phyloP scores from a whole-genome alignment of 306 rosid species.

The Comarum palustre region DNA sequence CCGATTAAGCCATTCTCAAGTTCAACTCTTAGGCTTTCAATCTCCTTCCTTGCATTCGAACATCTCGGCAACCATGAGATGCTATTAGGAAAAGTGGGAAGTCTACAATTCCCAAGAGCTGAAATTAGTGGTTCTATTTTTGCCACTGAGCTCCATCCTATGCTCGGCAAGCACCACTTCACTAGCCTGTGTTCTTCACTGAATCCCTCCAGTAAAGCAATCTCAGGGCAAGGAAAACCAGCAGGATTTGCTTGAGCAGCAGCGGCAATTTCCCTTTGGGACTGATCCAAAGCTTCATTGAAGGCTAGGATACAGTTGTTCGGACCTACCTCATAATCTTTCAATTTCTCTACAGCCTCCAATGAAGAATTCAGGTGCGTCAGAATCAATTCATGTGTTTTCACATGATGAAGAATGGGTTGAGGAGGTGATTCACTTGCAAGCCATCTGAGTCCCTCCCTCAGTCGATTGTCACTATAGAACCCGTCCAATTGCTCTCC shows the following conservation, averaged over 20 bases:
- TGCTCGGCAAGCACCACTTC: conserved; percentile 44
- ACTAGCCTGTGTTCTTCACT: conserved; percentile 40
- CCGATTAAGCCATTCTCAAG: conserved; percentile 61
- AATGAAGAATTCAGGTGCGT: conserved; percentile 53
- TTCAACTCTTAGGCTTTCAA: conserved; percentile 45
- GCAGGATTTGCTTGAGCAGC: conserved; percentile 56
- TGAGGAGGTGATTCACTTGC: conserved; percentile 77
- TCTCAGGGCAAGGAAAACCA: conserved; percentile 87
- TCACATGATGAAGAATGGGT: conserved; percentile 46
- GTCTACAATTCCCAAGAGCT: conserved; percentile 58
- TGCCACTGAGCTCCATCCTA: conserved; percentile 71
- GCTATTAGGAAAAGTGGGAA: conserved; percentile 51
- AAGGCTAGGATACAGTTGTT: conserved; percentile 61
- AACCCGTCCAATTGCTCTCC: conserved; percentile 48
- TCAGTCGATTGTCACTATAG: conserved; percentile 61
- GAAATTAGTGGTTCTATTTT: conserved; percentile 46
- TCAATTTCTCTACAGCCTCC: conserved; percentile 35
- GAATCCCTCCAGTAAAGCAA: conserved; percentile 46
- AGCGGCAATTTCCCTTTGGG: conserved; percentile 46
- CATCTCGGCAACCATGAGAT: conserved; percentile 61
- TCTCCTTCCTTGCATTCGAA: conserved; percentile 45
- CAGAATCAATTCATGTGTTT: conserved; percentile 56
- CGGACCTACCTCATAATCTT: conserved; percentile 53
- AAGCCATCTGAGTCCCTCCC: conserved; percentile 85
- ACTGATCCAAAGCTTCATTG: conserved; percentile 72